A percentile compares a stretch with the other conserved stretches of the same genome.
Evolutionary conservation across 2,329 filamentous ascomycete genomes (phyloP).

Genomic region (Hypoxylon sp.): DNA sequence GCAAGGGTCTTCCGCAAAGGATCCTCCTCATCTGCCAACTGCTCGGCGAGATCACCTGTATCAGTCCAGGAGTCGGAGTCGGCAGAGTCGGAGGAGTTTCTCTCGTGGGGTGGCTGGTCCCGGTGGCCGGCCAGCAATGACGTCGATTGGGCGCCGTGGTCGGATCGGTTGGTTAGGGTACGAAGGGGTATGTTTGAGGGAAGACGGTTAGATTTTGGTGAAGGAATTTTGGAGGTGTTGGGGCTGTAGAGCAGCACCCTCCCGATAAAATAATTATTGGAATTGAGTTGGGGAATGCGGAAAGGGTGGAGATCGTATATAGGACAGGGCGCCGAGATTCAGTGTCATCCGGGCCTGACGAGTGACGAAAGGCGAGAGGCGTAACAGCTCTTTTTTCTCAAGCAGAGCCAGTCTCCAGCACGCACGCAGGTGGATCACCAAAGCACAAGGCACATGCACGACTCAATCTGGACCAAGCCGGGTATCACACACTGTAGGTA

Average conservation of each 20-base stretch:
- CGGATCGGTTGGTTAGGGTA: conserved; percentile 66
- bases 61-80: conserved; percentile 87
- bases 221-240: conserved; percentile 86
- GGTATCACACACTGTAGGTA: conserved; percentile 42
- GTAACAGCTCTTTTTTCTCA: conserved; percentile 27
- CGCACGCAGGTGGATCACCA: conserved; percentile 39
- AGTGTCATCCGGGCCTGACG: conserved; percentile 42
- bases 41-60: conserved; percentile 94
- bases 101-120: conserved; percentile 58
- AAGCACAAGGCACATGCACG: conserved; percentile 42
- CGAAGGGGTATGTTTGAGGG: conserved; percentile 89
- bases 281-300: conserved; percentile 48
- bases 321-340: conserved; percentile 44
- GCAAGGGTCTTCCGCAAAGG: conserved; percentile 78
- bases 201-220: conserved; percentile 74
- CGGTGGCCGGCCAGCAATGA: conserved; percentile 60
- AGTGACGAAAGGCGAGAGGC: conserved; percentile 38
- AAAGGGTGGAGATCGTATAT: conserved; percentile 51
- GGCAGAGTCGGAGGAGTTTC: conserved; percentile 64
- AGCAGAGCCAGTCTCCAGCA: conserved; percentile 23
- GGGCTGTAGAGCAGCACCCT: conserved; percentile 82
- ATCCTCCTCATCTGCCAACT: conserved; percentile 85
- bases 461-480: conserved; percentile 33
- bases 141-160: conserved; percentile 58
- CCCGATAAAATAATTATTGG: conserved; percentile 55